Percentiles rank a stretch among this genome's conserved stretches.
phyloP scores from a whole-genome alignment of 345 rosid genomes.

The Hypericum androsaemum region DNA sequence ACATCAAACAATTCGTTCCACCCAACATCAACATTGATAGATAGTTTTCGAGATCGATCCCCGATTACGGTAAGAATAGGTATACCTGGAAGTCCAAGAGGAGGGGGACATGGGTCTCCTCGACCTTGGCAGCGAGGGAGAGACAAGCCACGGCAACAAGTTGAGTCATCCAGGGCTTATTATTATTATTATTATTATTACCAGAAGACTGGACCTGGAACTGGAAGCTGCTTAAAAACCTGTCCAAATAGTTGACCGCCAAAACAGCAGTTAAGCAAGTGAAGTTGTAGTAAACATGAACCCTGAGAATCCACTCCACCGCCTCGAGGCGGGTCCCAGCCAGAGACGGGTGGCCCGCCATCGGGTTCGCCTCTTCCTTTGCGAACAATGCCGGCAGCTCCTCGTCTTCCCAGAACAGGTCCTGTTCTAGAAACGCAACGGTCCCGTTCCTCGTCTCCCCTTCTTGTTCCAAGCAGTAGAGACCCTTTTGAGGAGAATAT shows the following conservation, averaged over 20 bases:
- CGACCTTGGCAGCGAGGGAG: conserved; percentile 90
- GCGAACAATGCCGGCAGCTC: conserved; percentile 38
- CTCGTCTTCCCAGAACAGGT: conserved; percentile 67
- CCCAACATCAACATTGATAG: conserved; percentile 3
- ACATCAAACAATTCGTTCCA: too few relatives aligned
- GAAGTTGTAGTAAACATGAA: conserved; percentile 56
- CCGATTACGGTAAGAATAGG: neutral
- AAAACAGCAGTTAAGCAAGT: conserved; percentile 57
- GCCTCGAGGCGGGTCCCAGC: conserved; percentile 45
- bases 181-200: too few relatives aligned
- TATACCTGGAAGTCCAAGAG: conserved; percentile 77
- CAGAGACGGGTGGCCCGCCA: conserved; percentile 22
- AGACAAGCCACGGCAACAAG: conserved; percentile 80
- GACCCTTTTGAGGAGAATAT: too few relatives aligned
- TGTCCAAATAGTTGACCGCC: conserved; percentile 73
- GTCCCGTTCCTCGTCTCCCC: too few relatives aligned
- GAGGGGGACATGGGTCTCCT: conserved; percentile 78
- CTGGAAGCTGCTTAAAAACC: conserved; percentile 46
- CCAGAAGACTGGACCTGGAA: conserved; percentile 36
- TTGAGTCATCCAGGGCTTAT: conserved; percentile 85
- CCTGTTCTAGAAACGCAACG: too few relatives aligned
- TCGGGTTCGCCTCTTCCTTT: conserved; percentile 35
- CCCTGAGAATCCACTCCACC: conserved; percentile 69
- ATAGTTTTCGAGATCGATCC: neutral
- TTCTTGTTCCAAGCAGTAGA: too few relatives aligned